Percentiles rank a stretch among this genome's conserved stretches.
Conservation (phyloP, 2,329 filamentous ascomycete genomes). For the Monilinia laxa region DNA sequence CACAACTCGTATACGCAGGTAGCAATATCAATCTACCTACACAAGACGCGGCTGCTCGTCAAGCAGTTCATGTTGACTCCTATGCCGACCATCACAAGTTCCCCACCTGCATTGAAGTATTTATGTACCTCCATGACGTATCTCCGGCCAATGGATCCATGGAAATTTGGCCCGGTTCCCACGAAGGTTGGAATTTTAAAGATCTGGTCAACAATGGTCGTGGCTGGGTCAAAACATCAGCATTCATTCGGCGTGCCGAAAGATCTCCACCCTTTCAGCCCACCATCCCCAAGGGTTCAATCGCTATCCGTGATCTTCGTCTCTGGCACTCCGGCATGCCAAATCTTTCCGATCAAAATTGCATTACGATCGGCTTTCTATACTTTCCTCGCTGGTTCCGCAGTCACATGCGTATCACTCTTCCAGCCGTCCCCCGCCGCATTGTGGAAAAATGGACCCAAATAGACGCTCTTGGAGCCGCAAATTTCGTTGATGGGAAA, state of each 20-base stretch:
- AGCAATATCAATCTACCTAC: constrained; percentile 40
- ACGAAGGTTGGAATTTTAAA: constrained; percentile 33
- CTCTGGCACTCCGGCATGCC: constrained; percentile 57
- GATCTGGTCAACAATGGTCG: constrained; percentile 18
- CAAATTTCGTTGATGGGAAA: constrained; percentile 15
- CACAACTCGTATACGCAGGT: constrained; percentile 40
- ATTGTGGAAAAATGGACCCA: constrained; percentile 11
- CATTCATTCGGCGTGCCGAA: constrained; percentile 35
- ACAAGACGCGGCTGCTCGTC: constrained; percentile 41
- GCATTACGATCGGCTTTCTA: constrained; percentile 53
- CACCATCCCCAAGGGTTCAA: constrained; percentile 22
- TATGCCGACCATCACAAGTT: constrained; percentile 55
- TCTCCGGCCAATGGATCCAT: constrained; percentile 48
- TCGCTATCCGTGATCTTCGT: constrained; percentile 25
- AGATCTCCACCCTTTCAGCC: constrained; percentile 23
- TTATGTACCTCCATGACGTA: constrained; percentile 48
- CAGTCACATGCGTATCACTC: constrained; percentile 3
- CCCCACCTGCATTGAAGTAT: constrained; percentile 49
- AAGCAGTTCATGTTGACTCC: constrained; percentile 59
- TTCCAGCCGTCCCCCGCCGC: neutral
- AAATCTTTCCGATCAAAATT: constrained; percentile 48
- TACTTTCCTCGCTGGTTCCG: constrained; percentile 25
- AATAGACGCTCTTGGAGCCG: constrained; percentile 10
- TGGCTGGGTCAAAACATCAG: constrained; percentile 33
- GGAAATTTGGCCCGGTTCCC: constrained; percentile 53